Percentiles rank a stretch among this genome's conserved stretches.
Conservation (phyloP, 345 rosid species). For the Eucalyptus leucophloia region DNA sequence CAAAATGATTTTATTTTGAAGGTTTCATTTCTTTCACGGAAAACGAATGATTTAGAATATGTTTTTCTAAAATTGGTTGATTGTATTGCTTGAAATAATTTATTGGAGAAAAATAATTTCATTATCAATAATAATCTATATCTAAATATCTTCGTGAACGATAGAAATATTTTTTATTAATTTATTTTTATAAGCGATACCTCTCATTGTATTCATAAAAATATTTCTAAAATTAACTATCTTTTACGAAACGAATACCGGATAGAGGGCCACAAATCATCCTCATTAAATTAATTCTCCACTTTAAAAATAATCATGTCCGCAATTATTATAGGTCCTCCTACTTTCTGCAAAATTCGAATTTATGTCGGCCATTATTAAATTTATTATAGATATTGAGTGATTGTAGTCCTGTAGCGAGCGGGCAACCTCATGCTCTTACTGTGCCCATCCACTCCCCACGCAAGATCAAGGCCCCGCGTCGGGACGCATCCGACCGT, state of each 20-base stretch:
- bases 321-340: background rate
- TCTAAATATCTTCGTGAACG: too few species aligned
- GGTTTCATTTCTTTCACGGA: fast-evolving
- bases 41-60: too few species aligned
- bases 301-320: background rate
- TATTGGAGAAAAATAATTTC: too few species aligned
- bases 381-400: background rate
- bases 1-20: background rate
- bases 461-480: background rate
- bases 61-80: too few species aligned
- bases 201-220: too few species aligned
- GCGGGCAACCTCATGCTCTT: background rate
- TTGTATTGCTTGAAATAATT: too few species aligned
- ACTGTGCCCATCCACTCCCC: background rate
- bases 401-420: background rate
- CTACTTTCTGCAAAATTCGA: background rate
- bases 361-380: background rate
- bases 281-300: background rate
- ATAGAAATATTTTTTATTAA: too few species aligned
- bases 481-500: background rate
- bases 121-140: too few species aligned
- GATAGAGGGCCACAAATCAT: background rate
- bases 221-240: too few species aligned
- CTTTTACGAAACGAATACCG: background rate
- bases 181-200: background rate